phyloP scores from a whole-genome alignment of 2,329 filamentous ascomycete species.

The Pseudogymnoascus sp. region DNA sequence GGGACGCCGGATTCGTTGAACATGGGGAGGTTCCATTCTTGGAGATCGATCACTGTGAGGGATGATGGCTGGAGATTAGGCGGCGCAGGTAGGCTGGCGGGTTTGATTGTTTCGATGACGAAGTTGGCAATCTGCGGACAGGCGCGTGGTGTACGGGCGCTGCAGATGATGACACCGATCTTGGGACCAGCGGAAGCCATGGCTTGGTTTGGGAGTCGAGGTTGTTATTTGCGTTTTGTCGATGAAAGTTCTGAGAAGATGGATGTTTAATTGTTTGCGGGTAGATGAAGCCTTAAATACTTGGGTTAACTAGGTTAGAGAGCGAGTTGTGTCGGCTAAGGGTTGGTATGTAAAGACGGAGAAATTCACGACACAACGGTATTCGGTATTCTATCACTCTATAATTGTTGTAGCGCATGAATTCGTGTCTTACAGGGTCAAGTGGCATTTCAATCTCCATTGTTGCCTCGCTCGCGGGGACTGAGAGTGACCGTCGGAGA shows the following conservation, averaged over 20 bases:
- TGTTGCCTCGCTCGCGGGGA: background rate
- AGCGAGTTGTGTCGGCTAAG: background rate
- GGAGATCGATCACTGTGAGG: constrained; percentile 27
- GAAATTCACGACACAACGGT: background rate
- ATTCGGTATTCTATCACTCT: background rate
- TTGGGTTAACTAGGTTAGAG: background rate
- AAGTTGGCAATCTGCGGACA: constrained; percentile 30
- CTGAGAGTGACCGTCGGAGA: background rate
- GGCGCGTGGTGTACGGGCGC: constrained; percentile 30
- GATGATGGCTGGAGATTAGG: constrained; percentile 18
- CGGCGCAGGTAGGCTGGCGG: constrained; percentile 17
- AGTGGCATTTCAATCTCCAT: background rate
- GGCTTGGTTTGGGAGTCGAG: background rate
- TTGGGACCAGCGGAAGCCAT: background rate
- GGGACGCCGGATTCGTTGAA: constrained; percentile 35
- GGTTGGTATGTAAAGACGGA: background rate
- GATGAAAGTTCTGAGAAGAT: background rate
- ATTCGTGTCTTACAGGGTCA: background rate
- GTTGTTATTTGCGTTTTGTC: background rate
- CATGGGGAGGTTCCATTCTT: constrained; percentile 29
- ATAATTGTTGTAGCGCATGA: background rate
- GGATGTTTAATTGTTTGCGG: background rate
- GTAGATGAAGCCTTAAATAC: background rate
- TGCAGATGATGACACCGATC: constrained; percentile 32
- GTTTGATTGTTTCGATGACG: constrained; percentile 23